phyloP scores from a whole-genome alignment of 306 rosid genomes.

The Cucurbita pepo region DNA sequence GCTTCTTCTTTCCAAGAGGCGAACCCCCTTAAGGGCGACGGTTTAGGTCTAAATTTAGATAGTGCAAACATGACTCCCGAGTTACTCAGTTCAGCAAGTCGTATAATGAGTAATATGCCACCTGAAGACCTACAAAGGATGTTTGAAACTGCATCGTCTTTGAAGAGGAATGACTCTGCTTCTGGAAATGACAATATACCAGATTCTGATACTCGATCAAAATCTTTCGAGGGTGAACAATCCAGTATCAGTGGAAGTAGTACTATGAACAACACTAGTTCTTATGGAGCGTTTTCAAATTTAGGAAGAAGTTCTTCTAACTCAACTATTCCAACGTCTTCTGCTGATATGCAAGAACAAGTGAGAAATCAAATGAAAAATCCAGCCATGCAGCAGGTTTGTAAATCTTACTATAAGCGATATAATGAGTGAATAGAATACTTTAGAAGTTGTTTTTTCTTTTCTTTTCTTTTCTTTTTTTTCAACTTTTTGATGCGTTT shows the following conservation, averaged over 20 bases:
- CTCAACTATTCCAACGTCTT: conserved; percentile 51
- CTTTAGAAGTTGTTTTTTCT: too few species aligned
- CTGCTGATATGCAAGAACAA: conserved; percentile 77
- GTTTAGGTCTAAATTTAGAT: conserved; percentile 24
- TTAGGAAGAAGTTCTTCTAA: conserved; percentile 33
- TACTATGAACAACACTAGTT: conserved; percentile 33
- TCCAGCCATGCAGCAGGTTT: conserved; percentile 89
- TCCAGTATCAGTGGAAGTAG: conserved; percentile 22
- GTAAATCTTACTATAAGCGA: conserved; percentile 8
- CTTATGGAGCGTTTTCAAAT: conserved; percentile 26
- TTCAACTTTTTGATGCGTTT: too few species aligned
- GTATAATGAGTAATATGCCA: conserved; percentile 69
- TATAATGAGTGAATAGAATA: background rate
- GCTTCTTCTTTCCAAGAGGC: conserved; percentile 63
- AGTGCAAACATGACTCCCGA: conserved; percentile 56
- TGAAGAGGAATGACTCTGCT: conserved; percentile 39
- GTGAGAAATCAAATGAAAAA: conserved; percentile 92
- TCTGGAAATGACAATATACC: conserved; percentile 18
- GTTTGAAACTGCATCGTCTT: conserved; percentile 69
- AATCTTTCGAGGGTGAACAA: conserved; percentile 13
- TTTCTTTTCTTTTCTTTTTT: too few species aligned
- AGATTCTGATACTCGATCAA: conserved; percentile 19
- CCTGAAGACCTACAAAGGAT: conserved; percentile 74
- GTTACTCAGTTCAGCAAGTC: conserved; percentile 70
- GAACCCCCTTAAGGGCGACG: conserved; percentile 29